Evolutionary conservation across 2,329 filamentous ascomycete species (phyloP).

Genomic region (Tothia fuscella): DNA sequence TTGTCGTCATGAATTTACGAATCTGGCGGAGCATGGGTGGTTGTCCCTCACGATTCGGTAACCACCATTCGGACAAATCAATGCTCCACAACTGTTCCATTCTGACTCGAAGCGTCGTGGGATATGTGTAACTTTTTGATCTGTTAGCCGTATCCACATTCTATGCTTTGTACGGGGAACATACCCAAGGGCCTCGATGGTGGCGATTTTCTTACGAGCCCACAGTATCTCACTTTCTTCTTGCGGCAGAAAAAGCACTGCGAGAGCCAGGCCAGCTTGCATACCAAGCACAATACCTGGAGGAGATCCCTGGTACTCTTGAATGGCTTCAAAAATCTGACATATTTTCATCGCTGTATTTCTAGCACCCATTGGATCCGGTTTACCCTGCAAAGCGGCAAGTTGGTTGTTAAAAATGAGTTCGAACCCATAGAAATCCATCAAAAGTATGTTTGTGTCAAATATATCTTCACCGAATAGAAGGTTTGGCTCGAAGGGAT

Average conservation of each 20-base stretch:
- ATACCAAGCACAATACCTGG: slow-evolving; percentile 59
- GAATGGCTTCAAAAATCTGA: slow-evolving; percentile 67
- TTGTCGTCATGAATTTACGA: slow-evolving; percentile 58
- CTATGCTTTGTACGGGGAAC: slow-evolving; percentile 20
- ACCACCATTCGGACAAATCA: slow-evolving; percentile 73
- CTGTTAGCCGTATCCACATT: background rate
- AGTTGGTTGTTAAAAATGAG: slow-evolving; percentile 73
- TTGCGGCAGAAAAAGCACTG: slow-evolving; percentile 66
- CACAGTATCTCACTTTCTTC: slow-evolving; percentile 64
- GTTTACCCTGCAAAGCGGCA: slow-evolving; percentile 32
- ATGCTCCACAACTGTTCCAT: slow-evolving; percentile 68
- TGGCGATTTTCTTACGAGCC: slow-evolving; percentile 66
- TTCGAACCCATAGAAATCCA: slow-evolving; percentile 68
- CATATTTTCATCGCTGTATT: slow-evolving; percentile 54
- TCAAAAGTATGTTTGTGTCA: slow-evolving; percentile 58
- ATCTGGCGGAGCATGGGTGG: slow-evolving; percentile 63
- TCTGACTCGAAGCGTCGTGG: slow-evolving; percentile 57
- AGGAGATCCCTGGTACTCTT: slow-evolving; percentile 57
- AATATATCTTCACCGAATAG: slow-evolving; percentile 62
- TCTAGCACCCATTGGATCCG: slow-evolving; percentile 42
- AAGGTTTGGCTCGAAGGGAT: slow-evolving; percentile 58
- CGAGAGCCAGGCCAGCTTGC: slow-evolving; percentile 65
- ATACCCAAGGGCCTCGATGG: slow-evolving; percentile 69
- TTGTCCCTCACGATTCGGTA: slow-evolving; percentile 69
- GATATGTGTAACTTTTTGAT: slow-evolving; percentile 65